Percentiles rank a stretch among this genome's conserved stretches.
Evolutionary conservation across 2,329 filamentous ascomycete genomes (phyloP).

Genomic region (Talaromyces rugulosus): DNA sequence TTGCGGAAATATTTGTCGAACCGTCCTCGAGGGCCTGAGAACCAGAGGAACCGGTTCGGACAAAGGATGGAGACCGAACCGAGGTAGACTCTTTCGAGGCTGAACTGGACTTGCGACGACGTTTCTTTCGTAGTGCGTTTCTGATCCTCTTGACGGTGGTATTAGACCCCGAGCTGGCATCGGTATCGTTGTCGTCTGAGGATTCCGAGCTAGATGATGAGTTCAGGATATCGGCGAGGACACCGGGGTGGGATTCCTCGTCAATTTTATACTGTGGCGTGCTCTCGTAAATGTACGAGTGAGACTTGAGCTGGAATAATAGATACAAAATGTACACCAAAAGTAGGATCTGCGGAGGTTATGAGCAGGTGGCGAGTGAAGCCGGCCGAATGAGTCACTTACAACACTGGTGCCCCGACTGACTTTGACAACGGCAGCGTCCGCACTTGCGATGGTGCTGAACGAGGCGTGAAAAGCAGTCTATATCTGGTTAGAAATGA

Average conservation of each 20-base stretch:
- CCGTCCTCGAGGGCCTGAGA: slow-evolving; percentile 16
- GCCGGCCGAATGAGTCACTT: slow-evolving; percentile 29
- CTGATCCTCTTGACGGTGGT: slow-evolving; percentile 69
- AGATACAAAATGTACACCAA: slow-evolving; percentile 79
- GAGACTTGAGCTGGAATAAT: slow-evolving; percentile 84
- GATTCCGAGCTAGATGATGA: slow-evolving; percentile 54
- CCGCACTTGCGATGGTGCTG: slow-evolving; percentile 55
- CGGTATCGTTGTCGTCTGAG: slow-evolving; percentile 56
- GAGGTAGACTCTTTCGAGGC: slow-evolving; percentile 59
- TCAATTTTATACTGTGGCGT: slow-evolving; percentile 87
- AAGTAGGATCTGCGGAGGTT: slow-evolving; percentile 50
- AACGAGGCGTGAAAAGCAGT: slow-evolving; percentile 89
- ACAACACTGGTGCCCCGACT: slow-evolving; percentile 81
- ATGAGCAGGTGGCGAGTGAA: neutral
- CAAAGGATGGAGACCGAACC: slow-evolving; percentile 39
- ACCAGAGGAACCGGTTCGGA: slow-evolving; percentile 35
- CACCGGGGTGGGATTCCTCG: slow-evolving; percentile 77
- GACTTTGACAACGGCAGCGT: slow-evolving; percentile 68
- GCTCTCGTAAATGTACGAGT: slow-evolving; percentile 82
- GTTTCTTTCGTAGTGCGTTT: slow-evolving; percentile 63
- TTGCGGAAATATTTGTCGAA: slow-evolving; percentile 24
- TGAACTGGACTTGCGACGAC: slow-evolving; percentile 69
- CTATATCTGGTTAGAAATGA: slow-evolving; percentile 31
- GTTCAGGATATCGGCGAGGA: slow-evolving; percentile 73
- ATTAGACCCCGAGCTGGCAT: slow-evolving; percentile 59